These are phyloP conservation scores for Rhododendron henanense DNA, from an alignment of 148 eudicot genomes.

Conservation along the genomic window DNA sequence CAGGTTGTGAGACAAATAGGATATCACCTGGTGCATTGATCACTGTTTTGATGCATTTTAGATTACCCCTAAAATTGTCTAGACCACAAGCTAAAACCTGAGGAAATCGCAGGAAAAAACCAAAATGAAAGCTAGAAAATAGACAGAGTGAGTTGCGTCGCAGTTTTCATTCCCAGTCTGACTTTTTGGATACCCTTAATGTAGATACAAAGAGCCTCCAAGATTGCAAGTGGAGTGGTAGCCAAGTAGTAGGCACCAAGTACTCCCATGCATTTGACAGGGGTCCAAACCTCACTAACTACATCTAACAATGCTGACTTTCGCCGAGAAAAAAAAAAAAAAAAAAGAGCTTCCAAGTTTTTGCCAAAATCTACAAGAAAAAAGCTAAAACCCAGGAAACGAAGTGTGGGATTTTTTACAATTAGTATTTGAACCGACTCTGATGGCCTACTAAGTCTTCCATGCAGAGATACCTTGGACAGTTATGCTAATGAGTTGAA, in stretches of 20 bases:
- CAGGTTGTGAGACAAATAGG: neutral
- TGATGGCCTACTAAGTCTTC: neutral
- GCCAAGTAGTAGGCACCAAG: no score
- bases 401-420: neutral
- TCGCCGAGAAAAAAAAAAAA: no score
- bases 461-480: constrained; percentile 16
- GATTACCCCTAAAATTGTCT: neutral
- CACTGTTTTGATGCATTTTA: neutral
- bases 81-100: neutral
- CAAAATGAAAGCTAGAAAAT: neutral
- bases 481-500: constrained; percentile 8
- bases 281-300: no score
- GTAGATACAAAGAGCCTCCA: no score
- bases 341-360: neutral
- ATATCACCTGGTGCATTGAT: neutral
- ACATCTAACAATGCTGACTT: no score
- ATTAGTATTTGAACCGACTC: neutral
- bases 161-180: no score
- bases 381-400: neutral
- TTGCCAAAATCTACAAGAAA: neutral
- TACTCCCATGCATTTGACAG: no score
- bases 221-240: no score
- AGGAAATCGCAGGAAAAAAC: neutral
- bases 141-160: no score
- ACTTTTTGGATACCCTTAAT: no score